These are phyloP conservation scores for Coffea eugenioides DNA, from an alignment of 257 asterid genomes.

Conservation along the genomic window DNA sequence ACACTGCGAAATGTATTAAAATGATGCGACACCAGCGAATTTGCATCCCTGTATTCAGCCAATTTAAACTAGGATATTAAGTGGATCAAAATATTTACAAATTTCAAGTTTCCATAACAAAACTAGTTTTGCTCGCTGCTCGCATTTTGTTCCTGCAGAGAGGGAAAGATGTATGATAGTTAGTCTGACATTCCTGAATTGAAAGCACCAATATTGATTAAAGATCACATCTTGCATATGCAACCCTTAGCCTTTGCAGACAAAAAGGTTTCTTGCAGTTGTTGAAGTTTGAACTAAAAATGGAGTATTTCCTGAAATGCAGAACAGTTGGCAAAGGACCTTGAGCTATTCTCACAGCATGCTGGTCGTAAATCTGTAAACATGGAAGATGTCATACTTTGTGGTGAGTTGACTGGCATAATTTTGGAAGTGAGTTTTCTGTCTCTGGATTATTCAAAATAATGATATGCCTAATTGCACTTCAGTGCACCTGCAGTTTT, in stretches of 20 bases:
- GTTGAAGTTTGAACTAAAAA: constrained; percentile 1
- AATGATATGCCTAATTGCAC: not conserved
- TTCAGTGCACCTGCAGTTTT: constrained; percentile 3
- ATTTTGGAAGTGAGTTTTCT: not conserved
- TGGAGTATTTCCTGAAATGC: constrained; percentile 26
- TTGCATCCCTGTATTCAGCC: not conserved
- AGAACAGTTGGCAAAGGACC: constrained; percentile 90
- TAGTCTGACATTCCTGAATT: not conserved
- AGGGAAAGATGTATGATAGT: not conserved
- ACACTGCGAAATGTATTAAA: not conserved
- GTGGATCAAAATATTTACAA: not conserved
- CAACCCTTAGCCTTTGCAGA: not conserved
- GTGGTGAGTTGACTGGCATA: constrained; percentile 44
- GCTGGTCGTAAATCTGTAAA: constrained; percentile 87
- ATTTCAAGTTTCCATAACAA: not conserved
- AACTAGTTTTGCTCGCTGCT: not conserved
- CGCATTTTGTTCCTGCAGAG: not conserved
- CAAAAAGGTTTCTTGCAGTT: not conserved
- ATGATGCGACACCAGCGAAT: not conserved
- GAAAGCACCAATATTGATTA: not conserved
- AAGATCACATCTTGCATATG: not conserved
- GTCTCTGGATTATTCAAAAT: not conserved
- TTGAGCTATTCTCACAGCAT: constrained; percentile 83
- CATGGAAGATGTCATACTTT: constrained; percentile 94
- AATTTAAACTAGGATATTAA: not conserved